A percentile compares a stretch with the other conserved stretches of the same genome.
phyloP scores from a whole-genome alignment of 2,329 filamentous ascomycete species.

The Diaporthe vexans region DNA sequence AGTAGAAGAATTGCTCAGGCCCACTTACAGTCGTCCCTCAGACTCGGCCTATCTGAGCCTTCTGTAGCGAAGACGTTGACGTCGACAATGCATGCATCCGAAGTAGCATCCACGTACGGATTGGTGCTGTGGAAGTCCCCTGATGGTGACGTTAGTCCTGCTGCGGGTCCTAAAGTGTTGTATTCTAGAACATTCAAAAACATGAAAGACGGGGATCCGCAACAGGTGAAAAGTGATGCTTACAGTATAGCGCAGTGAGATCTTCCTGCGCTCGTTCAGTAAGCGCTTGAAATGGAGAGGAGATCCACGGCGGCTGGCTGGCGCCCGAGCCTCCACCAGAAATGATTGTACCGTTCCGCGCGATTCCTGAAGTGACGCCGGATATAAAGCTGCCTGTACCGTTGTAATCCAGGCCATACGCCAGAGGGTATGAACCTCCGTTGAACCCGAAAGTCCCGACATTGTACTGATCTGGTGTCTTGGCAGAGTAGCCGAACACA shows the following conservation, averaged over 20 bases:
- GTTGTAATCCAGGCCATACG: constrained; percentile 48
- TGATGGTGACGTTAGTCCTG: too few species aligned
- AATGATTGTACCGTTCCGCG: constrained; percentile 59
- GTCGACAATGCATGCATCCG: constrained; percentile 77
- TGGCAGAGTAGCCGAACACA: constrained; percentile 73
- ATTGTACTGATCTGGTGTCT: constrained; percentile 59
- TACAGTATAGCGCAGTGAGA: constrained; percentile 64
- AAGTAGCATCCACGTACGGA: constrained; percentile 60
- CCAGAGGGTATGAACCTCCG: constrained; percentile 56
- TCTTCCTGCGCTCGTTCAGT: constrained; percentile 65
- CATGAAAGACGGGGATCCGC: too few species aligned
- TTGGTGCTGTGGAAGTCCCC: constrained; percentile 62
- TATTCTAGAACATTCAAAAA: too few species aligned
- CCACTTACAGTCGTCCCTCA: constrained; percentile 70
- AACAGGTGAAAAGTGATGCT: too few species aligned
- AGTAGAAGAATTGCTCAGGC: neutral
- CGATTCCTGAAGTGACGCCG: constrained; percentile 48
- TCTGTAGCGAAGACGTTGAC: constrained; percentile 79
- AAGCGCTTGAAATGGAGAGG: constrained; percentile 65
- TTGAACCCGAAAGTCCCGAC: constrained; percentile 55
- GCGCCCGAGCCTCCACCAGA: constrained; percentile 61
- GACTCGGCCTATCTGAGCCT: constrained; percentile 72
- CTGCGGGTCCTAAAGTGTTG: too few species aligned
- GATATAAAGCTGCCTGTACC: constrained; percentile 47
- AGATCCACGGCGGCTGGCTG: constrained; percentile 60